These are phyloP conservation scores for Hypoxylon crocopeplum DNA, from an alignment of 495 filamentous ascomycete species.

Conservation along the genomic window DNA sequence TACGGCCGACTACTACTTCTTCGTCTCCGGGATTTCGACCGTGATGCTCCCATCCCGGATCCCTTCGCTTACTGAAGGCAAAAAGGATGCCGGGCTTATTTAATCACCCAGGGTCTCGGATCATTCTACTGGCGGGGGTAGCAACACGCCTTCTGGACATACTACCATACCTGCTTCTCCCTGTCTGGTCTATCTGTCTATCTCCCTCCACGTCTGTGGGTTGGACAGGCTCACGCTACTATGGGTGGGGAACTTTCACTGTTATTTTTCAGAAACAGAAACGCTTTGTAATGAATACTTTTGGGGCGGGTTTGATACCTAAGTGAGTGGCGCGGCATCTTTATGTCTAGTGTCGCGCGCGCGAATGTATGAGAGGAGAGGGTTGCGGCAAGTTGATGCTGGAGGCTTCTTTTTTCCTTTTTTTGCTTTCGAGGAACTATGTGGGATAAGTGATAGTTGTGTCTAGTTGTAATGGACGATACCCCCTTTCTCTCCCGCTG, in stretches of 20 bases:
- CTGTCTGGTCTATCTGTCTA: too few relatives aligned
- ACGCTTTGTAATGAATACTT: conserved; percentile 36
- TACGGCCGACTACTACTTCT: not conserved
- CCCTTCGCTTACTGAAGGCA: not conserved
- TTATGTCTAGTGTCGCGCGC: too few relatives aligned
- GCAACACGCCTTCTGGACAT: conserved; percentile 6
- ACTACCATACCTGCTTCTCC: not conserved
- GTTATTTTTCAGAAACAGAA: not conserved
- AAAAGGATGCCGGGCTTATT: not conserved
- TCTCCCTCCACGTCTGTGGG: too few relatives aligned
- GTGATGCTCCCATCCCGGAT: not conserved
- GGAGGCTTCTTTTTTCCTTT: conserved; percentile 5
- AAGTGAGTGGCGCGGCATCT: not conserved
- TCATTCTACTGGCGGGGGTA: too few relatives aligned
- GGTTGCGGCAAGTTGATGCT: conserved; percentile 9
- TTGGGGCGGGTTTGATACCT: conserved; percentile 9
- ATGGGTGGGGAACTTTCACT: conserved; percentile 5
- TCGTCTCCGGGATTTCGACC: not conserved
- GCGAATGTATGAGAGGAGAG: conserved; percentile 15
- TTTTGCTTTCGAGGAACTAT: conserved; percentile 11
- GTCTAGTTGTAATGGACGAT: conserved; percentile 44
- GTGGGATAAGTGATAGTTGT: conserved; percentile 27
- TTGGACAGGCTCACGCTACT: too few relatives aligned
- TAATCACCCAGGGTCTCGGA: not conserved
- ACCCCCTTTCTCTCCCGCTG: conserved; percentile 33